phyloP scores from a whole-genome alignment of 176 grass and related monocot genomes.

The Melocanna baccifera region DNA sequence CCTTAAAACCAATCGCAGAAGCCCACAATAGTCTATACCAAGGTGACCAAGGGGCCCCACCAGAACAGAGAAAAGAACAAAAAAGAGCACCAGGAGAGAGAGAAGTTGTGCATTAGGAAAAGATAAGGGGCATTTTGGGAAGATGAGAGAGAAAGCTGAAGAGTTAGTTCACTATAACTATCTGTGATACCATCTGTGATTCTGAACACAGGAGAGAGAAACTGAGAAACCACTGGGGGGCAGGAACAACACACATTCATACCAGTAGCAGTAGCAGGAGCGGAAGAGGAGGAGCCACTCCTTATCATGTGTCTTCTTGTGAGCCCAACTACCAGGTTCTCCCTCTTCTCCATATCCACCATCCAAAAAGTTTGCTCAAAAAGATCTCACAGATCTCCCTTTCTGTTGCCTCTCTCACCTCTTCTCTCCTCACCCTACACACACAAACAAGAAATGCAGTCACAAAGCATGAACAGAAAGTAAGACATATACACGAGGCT shows the following conservation, averaged over 20 bases:
- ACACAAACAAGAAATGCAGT: not conserved
- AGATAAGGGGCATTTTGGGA: slow-evolving; percentile 56
- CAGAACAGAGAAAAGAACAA: not conserved
- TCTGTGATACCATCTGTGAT: not conserved
- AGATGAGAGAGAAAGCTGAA: slow-evolving; percentile 10
- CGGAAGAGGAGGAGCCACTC: slow-evolving; percentile 25
- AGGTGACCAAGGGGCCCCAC: slow-evolving; percentile 22
- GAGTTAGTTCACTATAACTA: slow-evolving; percentile 27
- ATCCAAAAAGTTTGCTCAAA: slow-evolving; percentile 28
- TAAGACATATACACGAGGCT: not conserved
- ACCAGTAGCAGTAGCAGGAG: not conserved
- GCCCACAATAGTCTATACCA: not conserved
- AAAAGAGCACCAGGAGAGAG: not conserved
- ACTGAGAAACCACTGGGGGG: not conserved
- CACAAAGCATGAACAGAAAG: not conserved
- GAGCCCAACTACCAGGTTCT: slow-evolving; percentile 32
- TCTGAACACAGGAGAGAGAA: not conserved
- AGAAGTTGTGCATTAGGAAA: not conserved
- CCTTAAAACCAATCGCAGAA: slow-evolving; percentile 44
- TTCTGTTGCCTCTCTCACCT: not conserved
- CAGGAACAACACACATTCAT: not conserved
- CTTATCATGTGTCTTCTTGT: slow-evolving; percentile 30
- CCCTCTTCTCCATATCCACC: slow-evolving; percentile 45
- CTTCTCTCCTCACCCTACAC: not conserved
- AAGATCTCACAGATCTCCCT: slow-evolving; percentile 14